phyloP scores from a whole-genome alignment of 352 stramenopile species.

The Aphanomyces invadans region DNA sequence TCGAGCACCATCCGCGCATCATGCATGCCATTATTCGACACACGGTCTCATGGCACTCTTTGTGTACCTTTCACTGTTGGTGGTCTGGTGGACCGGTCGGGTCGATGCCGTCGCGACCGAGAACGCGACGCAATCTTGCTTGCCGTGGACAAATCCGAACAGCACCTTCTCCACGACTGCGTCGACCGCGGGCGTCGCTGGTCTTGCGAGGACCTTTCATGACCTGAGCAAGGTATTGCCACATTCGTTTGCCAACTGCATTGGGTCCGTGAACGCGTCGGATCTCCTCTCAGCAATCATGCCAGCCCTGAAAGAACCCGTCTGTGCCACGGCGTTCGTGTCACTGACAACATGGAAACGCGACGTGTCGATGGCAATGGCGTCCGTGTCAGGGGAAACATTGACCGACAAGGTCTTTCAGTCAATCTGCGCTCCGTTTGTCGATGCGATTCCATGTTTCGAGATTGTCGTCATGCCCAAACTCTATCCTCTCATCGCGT shows the following conservation, averaged over 20 bases:
- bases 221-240: background rate
- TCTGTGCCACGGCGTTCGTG: background rate
- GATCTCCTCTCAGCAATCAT: background rate
- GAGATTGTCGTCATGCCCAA: background rate
- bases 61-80: background rate
- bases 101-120: background rate
- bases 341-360: background rate
- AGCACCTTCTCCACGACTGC: background rate
- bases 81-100: background rate
- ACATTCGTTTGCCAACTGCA: background rate
- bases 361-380: background rate
- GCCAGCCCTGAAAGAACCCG: background rate
- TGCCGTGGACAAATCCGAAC: background rate
- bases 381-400: background rate
- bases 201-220: background rate
- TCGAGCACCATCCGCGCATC: background rate
- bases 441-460: background rate
- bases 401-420: background rate
- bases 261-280: slow-evolving; percentile 1
- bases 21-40: background rate
- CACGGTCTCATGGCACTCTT: background rate
- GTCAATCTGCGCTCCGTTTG: background rate
- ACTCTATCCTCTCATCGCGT: background rate
- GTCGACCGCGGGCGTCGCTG: background rate
- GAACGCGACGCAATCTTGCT: background rate